phyloP scores from a whole-genome alignment of 768 basidiomycete genomes.

The Podaxis mareebaensis region DNA sequence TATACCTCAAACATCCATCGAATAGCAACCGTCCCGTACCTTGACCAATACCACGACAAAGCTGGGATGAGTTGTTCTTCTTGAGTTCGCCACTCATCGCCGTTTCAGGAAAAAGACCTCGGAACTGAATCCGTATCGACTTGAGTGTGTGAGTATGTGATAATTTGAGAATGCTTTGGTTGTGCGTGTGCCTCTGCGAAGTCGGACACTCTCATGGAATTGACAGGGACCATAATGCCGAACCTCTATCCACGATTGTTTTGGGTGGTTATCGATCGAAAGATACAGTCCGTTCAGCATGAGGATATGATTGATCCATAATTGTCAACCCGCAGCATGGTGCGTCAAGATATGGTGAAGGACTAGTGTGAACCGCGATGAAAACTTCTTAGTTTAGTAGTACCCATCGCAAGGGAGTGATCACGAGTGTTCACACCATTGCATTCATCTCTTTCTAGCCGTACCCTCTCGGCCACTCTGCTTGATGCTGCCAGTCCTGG shows the following conservation, averaged over 20 bases:
- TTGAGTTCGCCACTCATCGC: neutral
- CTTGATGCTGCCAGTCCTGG: neutral
- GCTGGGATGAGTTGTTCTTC: neutral
- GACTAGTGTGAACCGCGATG: neutral
- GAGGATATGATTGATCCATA: constrained; percentile 1
- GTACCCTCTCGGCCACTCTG: constrained; percentile 6
- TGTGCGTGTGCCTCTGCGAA: neutral
- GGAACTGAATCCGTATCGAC: neutral
- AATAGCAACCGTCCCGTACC: neutral
- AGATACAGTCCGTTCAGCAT: neutral
- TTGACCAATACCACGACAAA: neutral
- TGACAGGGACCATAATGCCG: neutral
- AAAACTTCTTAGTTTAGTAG: neutral
- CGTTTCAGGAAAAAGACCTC: too few species aligned
- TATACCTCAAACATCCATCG: neutral
- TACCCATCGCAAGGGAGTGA: neutral
- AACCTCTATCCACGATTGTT: neutral
- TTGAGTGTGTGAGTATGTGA: neutral
- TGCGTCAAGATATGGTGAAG: neutral
- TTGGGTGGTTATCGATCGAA: neutral
- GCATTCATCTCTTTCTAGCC: constrained; percentile 7
- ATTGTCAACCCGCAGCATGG: neutral
- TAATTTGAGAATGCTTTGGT: neutral
- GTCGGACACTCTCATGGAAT: neutral
- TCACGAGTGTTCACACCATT: neutral